Conservation (phyloP, 495 filamentous ascomycete species). For the Oidiodendron maius region DNA sequence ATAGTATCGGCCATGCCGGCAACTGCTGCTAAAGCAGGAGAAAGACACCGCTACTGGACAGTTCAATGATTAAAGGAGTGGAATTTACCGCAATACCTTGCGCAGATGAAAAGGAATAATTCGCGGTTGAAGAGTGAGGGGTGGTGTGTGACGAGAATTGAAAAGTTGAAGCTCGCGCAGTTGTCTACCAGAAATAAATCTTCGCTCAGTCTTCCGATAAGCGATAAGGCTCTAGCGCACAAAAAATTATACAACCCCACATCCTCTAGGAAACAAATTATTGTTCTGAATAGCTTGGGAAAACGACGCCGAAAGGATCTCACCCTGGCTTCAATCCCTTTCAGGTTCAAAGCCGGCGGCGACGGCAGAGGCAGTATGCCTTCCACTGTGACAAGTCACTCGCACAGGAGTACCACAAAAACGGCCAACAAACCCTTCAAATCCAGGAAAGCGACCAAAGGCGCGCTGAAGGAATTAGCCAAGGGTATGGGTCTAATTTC, state of each 20-base stretch:
- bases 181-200: too few relatives aligned
- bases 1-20: slow-evolving; percentile 2
- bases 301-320: neutral
- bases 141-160: too few relatives aligned
- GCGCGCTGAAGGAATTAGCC: slow-evolving; percentile 67
- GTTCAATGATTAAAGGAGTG: too few relatives aligned
- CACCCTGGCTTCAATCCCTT: slow-evolving; percentile 57
- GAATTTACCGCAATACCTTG: too few relatives aligned
- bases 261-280: neutral
- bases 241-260: slow-evolving; percentile 10
- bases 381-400: slow-evolving; percentile 56
- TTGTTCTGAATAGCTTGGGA: neutral
- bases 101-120: too few relatives aligned
- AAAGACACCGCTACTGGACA: too few relatives aligned
- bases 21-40: neutral
- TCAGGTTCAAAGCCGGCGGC: slow-evolving; percentile 80
- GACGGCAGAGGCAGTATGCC: slow-evolving; percentile 59
- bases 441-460: slow-evolving; percentile 81
- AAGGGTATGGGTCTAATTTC: slow-evolving; percentile 60
- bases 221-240: slow-evolving; percentile 12
- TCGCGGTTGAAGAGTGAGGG: too few relatives aligned
- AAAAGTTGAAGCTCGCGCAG: too few relatives aligned
- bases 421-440: slow-evolving; percentile 82
- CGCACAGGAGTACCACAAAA: slow-evolving; percentile 91
- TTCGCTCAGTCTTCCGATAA: slow-evolving; percentile 14